Evolutionary conservation across 805 yeast genomes (phyloP), one percentile per base, ranked within the genome.

Genomic region (Lachancea waltii): DNA sequence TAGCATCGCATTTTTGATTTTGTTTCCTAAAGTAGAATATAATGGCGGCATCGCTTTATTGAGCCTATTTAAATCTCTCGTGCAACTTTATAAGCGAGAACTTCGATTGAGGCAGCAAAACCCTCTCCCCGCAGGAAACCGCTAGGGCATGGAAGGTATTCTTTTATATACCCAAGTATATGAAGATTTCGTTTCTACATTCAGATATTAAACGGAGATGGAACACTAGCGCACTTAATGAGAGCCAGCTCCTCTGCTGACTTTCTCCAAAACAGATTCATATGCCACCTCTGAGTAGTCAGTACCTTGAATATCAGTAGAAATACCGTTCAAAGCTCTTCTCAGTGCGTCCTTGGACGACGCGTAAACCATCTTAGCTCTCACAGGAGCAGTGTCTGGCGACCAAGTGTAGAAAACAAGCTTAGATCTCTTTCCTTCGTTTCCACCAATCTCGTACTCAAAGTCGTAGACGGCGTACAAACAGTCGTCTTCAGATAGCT

Each of bases 291-390:
- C 98, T 46, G 94, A 81, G 69, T 80, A 89, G 67, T 92, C 98
- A 43, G 98, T 92, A 62, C 97, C 98, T 73, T 92, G 98, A 59
- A 92, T 74, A 61, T 92, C 98, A 52, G 95, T 66, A 41, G 96
- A 72, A 51, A 92, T 79, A 67, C 98, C 98, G 64, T 85, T 90
- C 61, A 92, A 74, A 41, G 98, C 90, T 70, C 95, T 86, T 75
- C 97, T 90, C 60, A 92, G 77, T 35, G 97, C 95, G 57, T 89
- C 97, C 70, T 87, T 87, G 44, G 97, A 89, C n/a, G 96, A 79
- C 33, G 98, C 97, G 72, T 89, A 90, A 47, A 90, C 84, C 98
- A 92, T 92, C 83, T 92, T 92, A 54, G 87, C 65, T 73, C 94
- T 83, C 58, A 92, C 80, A 46, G 92, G 86, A 39, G 97, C 96